Percentiles rank a stretch among this genome's conserved stretches.
Conservation (phyloP, 1,284 basidiomycete species). For the Puccinia coronata region DNA sequence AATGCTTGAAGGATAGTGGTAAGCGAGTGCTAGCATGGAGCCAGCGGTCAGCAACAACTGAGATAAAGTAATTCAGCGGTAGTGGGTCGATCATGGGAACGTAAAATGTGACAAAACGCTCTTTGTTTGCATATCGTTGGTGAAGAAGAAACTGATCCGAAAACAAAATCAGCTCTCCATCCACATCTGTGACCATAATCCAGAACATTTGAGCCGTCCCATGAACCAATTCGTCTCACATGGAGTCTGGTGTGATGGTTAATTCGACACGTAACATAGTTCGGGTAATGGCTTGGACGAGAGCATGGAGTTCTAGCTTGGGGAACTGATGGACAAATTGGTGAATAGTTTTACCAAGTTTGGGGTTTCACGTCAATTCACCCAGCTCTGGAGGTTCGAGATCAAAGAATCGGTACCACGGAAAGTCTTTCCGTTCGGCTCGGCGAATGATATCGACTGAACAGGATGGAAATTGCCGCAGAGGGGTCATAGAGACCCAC, state of each 20-base stretch:
- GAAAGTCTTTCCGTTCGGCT: slow-evolving; percentile 97
- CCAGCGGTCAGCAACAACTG: slow-evolving; percentile 92
- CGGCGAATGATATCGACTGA: slow-evolving; percentile 82
- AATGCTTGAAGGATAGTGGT: slow-evolving; percentile 95
- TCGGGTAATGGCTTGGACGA: slow-evolving; percentile 89
- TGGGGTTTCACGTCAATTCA: slow-evolving; percentile 86
- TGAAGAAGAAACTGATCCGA: slow-evolving; percentile 89
- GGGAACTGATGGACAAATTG: slow-evolving; percentile 96
- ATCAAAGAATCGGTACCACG: slow-evolving; percentile 95
- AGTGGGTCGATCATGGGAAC: slow-evolving; percentile 96
- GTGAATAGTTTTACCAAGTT: slow-evolving; percentile 77
- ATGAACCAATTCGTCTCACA: slow-evolving; percentile 94
- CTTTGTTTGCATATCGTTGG: slow-evolving; percentile 72
- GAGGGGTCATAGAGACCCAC: slow-evolving; percentile 97
- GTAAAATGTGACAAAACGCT: slow-evolving; percentile 86
- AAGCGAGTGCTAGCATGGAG: slow-evolving; percentile 89
- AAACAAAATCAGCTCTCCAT: slow-evolving; percentile 92
- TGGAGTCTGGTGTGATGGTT: slow-evolving; percentile 91
- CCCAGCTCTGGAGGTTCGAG: slow-evolving; percentile 78
- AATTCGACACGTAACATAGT: slow-evolving; percentile 83
- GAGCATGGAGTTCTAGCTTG: slow-evolving; percentile 86
- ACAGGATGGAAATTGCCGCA: slow-evolving; percentile 85
- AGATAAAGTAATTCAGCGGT: slow-evolving; percentile 97
- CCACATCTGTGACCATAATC: slow-evolving; percentile 93
- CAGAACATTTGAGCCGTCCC: slow-evolving; percentile 84